phyloP scores from a whole-genome alignment of 768 basidiomycete genomes.

The Boletus sp. region DNA sequence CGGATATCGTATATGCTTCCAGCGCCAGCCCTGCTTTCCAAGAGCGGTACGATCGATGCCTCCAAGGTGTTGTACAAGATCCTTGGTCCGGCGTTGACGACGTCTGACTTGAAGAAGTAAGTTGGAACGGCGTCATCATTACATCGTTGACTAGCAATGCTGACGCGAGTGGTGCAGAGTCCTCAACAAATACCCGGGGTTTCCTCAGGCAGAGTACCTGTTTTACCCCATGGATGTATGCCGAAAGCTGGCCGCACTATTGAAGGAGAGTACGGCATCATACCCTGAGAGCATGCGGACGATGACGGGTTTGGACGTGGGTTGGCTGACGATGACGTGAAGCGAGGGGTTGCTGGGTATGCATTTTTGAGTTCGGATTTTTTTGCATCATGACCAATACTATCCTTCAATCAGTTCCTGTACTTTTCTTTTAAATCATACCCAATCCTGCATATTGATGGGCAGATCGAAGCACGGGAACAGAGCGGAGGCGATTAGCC shows the following conservation, averaged over 20 bases:
- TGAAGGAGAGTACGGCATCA: conserved; percentile 73
- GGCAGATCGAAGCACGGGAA: no score
- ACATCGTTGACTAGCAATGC: background rate
- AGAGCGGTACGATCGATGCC: conserved; percentile 57
- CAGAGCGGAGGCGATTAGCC: no score
- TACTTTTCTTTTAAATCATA: background rate
- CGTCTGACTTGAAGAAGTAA: conserved; percentile 29
- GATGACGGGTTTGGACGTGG: conserved; percentile 81
- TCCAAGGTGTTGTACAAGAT: conserved; percentile 88
- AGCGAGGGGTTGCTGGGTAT: background rate
- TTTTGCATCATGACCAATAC: background rate
- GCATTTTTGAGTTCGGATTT: background rate
- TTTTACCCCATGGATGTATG: conserved; percentile 81
- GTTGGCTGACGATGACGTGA: conserved; percentile 53
- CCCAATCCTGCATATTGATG: background rate
- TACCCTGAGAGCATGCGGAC: conserved; percentile 74
- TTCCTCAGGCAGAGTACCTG: conserved; percentile 85
- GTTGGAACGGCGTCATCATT: background rate
- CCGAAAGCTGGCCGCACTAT: conserved; percentile 58
- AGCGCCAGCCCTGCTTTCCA: conserved; percentile 53
- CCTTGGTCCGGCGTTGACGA: conserved; percentile 54
- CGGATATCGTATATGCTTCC: conserved; percentile 68
- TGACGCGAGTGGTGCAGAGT: conserved; percentile 36
- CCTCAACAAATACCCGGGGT: conserved; percentile 70
- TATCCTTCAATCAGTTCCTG: background rate